Evolutionary conservation across 2,329 filamentous ascomycete genomes (phyloP), one percentile per base, ranked within the genome.

Genomic region (Endocalyx cinctus): DNA sequence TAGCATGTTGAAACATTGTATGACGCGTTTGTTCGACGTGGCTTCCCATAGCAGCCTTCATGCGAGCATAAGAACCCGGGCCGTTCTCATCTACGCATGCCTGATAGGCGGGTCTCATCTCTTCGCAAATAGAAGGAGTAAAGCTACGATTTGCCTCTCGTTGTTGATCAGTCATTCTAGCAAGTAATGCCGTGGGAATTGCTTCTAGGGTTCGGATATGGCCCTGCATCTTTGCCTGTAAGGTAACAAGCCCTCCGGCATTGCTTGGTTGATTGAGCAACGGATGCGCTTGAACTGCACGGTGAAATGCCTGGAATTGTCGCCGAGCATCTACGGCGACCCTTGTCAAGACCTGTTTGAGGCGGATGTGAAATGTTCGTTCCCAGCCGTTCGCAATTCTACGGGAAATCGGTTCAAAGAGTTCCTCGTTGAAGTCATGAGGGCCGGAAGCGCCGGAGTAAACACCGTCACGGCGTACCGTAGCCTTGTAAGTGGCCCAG

Each of bases 401-500:
- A 13, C 45, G 38, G 19, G 34, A 41, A 12, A 53, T 46, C 1
- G 49, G 50, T 3, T 49, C 42, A 20, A 54, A 51, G 2, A 52
- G 45, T 23, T 50, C 45, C 29, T 37, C 38, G 17, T 52, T 59
- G 40, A 52, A 54, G 25, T 52, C 46, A 17, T 39, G 38, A 5
- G 37, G 31, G 3, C 51, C 57, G 8, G 55, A 52, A 52, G 38
- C 50, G 43, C 46, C 42, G 19, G 19, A 34, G 45, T 35, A 54
- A 37, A 64, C 52, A 32, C 39, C 55, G 20, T 37, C 45, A 38
- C 37, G 55, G 42, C 37, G 32, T 7, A 47, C 45, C 2, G 43
- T 52, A 8, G 77, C 77, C 50, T 69, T 74, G 44, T 79, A 81
- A 0, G 76, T 78, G 3, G 55, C 17, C 57, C 60, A 79, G 20